phyloP scores from a whole-genome alignment of 2,329 filamentous ascomycete species.

The Diaporthe vaccinii region DNA sequence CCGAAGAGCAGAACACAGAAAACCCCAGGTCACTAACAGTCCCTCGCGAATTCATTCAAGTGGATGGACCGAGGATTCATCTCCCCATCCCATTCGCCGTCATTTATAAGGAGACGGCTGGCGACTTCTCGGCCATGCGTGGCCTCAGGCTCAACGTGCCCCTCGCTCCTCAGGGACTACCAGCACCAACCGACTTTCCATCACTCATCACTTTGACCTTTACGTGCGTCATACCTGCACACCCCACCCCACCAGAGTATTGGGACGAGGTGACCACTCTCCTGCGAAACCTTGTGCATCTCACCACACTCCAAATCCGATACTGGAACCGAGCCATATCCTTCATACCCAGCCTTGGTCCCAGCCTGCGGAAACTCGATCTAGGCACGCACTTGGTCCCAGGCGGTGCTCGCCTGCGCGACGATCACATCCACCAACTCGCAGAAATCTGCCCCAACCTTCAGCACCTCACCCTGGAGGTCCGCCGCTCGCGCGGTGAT shows the following conservation, averaged over 20 bases:
- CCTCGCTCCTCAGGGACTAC: not conserved
- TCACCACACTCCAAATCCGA: constrained; percentile 1
- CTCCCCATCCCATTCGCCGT: not conserved
- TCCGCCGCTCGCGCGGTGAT: constrained; percentile 34
- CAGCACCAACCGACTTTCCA: constrained; percentile 15
- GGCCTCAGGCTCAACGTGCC: constrained; percentile 28
- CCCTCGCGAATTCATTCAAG: not conserved
- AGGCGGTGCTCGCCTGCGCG: not conserved
- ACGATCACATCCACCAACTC: constrained; percentile 24
- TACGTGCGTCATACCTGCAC: not conserved
- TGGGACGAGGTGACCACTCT: not conserved
- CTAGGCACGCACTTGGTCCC: not conserved
- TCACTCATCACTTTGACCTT: constrained; percentile 20
- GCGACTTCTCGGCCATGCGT: constrained; percentile 34
- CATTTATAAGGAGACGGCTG: not conserved
- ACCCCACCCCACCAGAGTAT: not conserved
- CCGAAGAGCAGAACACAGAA: not conserved
- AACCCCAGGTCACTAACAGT: too few species aligned
- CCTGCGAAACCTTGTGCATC: not conserved
- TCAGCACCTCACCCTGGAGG: constrained; percentile 6
- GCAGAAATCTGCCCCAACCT: constrained; percentile 32
- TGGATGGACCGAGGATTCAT: not conserved
- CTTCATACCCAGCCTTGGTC: constrained; percentile 16
- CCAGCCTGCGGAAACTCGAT: constrained; percentile 4
- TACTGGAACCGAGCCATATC: constrained; percentile 18